Evolutionary conservation across 495 filamentous ascomycete species (phyloP).

Genomic region (Penicillium steckii): DNA sequence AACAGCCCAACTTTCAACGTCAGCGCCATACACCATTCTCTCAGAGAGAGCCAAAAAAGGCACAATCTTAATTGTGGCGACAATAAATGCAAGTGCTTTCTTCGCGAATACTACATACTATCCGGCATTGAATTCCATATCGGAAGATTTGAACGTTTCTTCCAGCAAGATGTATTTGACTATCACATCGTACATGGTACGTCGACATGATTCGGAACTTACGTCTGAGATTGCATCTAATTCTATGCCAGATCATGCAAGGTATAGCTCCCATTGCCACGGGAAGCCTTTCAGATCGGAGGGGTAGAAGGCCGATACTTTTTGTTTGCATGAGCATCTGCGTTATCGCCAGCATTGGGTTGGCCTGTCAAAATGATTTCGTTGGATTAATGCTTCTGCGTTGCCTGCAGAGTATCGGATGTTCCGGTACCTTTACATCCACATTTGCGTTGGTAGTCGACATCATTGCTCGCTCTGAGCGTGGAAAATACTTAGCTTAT

Average conservation of each 20-base stretch:
- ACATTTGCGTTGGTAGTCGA: constrained; percentile 31
- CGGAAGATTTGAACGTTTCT: constrained; percentile 24
- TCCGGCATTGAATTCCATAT: constrained; percentile 28
- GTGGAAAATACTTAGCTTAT: constrained; percentile 35
- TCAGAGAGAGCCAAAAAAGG: no score
- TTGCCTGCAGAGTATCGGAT: constrained; percentile 1
- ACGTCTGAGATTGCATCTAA: no score
- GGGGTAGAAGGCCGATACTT: constrained; percentile 38
- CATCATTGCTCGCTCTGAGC: constrained; percentile 30
- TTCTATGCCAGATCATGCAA: constrained; percentile 33
- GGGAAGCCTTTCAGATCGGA: constrained; percentile 35
- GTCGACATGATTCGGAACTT: not conserved
- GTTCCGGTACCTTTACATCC: constrained; percentile 16
- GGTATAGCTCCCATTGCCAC: constrained; percentile 41
- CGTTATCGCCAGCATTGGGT: not conserved
- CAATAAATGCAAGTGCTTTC: no score
- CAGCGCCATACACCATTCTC: no score
- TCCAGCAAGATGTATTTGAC: constrained; percentile 35
- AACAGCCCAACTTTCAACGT: no score
- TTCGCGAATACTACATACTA: not conserved
- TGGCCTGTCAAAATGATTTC: constrained; percentile 1
- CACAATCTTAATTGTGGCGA: no score
- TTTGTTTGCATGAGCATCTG: constrained; percentile 16
- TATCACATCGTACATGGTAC: constrained; percentile 31
- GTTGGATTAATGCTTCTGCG: not conserved